A percentile compares a stretch with the other conserved stretches of the same genome.
These are phyloP conservation scores for Fusarium succisae DNA, from an alignment of 2,329 filamentous ascomycete genomes.

Conservation along the genomic window DNA sequence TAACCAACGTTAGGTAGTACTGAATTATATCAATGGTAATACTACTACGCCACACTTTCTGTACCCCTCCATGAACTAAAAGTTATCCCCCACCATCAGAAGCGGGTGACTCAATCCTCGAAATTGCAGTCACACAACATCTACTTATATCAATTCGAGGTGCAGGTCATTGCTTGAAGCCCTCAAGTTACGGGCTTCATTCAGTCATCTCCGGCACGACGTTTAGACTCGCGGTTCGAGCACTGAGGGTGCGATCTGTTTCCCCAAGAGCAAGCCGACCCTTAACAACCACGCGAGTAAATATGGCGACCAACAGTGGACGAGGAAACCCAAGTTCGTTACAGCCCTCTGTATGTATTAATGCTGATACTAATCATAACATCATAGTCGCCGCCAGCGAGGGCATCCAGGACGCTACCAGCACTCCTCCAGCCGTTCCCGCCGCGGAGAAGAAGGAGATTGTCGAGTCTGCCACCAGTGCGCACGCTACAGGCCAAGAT, in stretches of 20 bases:
- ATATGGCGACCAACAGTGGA: conserved; percentile 68
- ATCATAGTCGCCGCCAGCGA: conserved; percentile 55
- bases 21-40: neutral
- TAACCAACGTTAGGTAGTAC: neutral
- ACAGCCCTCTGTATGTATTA: neutral
- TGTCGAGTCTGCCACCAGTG: conserved; percentile 43
- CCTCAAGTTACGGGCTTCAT: conserved; percentile 50
- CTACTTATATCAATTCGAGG: conserved; percentile 32
- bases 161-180: conserved; percentile 46
- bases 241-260: conserved; percentile 67
- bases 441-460: conserved; percentile 54
- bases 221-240: conserved; percentile 63
- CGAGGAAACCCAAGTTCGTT: conserved; percentile 53
- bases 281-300: conserved; percentile 54
- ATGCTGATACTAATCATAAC: conserved; percentile 34
- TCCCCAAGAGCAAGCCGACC: conserved; percentile 59
- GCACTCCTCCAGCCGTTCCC: conserved; percentile 53
- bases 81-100: conserved; percentile 26
- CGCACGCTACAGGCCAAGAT: conserved; percentile 44
- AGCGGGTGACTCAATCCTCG: conserved; percentile 41
- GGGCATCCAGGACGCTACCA: conserved; percentile 50
- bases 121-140: conserved; percentile 30
- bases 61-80: conserved; percentile 38
- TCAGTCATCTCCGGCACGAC: conserved; percentile 50
- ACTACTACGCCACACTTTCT: conserved; percentile 14